These are phyloP conservation scores for Nidularia pulvinata DNA, from an alignment of 768 basidiomycete species.

Conservation along the genomic window DNA sequence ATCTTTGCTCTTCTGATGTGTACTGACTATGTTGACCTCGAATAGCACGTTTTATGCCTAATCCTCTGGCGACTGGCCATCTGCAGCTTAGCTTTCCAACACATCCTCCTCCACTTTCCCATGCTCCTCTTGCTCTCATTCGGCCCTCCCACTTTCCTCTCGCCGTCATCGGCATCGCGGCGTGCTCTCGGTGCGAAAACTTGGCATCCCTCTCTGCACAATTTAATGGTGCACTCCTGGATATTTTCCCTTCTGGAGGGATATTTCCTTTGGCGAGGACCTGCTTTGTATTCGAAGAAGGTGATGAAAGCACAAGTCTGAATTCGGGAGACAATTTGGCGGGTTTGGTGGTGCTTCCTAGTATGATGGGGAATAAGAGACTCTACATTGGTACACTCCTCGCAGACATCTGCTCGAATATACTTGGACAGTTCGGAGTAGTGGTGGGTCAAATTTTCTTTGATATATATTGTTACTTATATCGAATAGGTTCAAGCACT, in stretches of 20 bases:
- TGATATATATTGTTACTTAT: not conserved
- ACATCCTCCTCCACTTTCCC: constrained; percentile 71
- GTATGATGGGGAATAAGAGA: constrained; percentile 85
- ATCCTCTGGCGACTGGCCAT: constrained; percentile 69
- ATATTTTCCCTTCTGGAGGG: constrained; percentile 65
- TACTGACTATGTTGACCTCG: not conserved
- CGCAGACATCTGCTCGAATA: constrained; percentile 86
- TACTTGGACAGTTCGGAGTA: constrained; percentile 83
- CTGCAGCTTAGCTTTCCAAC: constrained; percentile 80
- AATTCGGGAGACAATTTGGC: constrained; percentile 56
- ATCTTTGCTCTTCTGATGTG: not conserved
- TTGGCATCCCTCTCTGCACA: constrained; percentile 55
- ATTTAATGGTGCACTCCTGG: constrained; percentile 63
- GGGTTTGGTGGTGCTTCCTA: constrained; percentile 79
- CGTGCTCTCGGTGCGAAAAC: constrained; percentile 57
- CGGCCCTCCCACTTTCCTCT: constrained; percentile 82
- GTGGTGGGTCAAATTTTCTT: constrained; percentile 53
- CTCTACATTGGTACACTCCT: constrained; percentile 87
- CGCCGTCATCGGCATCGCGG: constrained; percentile 86
- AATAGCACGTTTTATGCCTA: constrained; percentile 82
- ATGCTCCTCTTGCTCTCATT: constrained; percentile 69
- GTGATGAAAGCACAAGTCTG: constrained; percentile 51
- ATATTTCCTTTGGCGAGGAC: constrained; percentile 79
- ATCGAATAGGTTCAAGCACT: constrained; percentile 64
- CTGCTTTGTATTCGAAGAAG: constrained; percentile 87